These are phyloP conservation scores for Leccinum incarnatum DNA, from an alignment of 768 basidiomycete genomes.

Conservation along the genomic window DNA sequence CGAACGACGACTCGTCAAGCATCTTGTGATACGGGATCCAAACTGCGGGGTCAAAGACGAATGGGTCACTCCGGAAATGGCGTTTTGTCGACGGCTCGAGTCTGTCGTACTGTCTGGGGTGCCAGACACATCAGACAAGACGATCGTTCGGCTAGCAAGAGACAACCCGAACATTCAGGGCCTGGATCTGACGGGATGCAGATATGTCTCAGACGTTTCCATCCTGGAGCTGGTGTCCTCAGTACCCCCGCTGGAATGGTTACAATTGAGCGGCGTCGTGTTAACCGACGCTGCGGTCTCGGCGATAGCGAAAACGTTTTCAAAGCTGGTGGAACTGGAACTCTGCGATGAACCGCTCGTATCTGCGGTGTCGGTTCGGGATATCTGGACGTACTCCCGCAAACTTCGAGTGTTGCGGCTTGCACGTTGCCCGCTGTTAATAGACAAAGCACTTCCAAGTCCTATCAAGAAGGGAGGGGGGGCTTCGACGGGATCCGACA, in stretches of 20 bases:
- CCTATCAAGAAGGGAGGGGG: conserved; percentile 35
- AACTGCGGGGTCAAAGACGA: conserved; percentile 50
- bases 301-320: conserved; percentile 70
- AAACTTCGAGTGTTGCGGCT: conserved; percentile 74
- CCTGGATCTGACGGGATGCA: conserved; percentile 75
- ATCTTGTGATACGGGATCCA: conserved; percentile 51
- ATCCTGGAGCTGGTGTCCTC: conserved; percentile 68
- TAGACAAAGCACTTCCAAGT: conserved; percentile 77
- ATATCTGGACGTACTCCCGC: conserved; percentile 80
- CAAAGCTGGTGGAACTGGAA: conserved; percentile 80
- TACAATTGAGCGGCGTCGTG: conserved; percentile 68
- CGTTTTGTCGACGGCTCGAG: conserved; percentile 62
- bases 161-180: conserved; percentile 67
- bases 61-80: conserved; percentile 54
- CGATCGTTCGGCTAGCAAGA: conserved; percentile 60
- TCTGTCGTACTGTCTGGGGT: conserved; percentile 69
- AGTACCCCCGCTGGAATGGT: conserved; percentile 66
- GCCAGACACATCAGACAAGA: conserved; percentile 63
- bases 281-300: conserved; percentile 62
- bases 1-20: conserved; percentile 58
- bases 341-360: conserved; percentile 66
- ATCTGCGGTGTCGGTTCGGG: conserved; percentile 66
- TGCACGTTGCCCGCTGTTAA: conserved; percentile 72
- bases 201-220: conserved; percentile 72
- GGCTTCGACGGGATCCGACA: conserved; percentile 33